Base-by-base conservation (phyloP, 345 rosid genomes). In the Eucalyptus erythrocorys region DNA sequence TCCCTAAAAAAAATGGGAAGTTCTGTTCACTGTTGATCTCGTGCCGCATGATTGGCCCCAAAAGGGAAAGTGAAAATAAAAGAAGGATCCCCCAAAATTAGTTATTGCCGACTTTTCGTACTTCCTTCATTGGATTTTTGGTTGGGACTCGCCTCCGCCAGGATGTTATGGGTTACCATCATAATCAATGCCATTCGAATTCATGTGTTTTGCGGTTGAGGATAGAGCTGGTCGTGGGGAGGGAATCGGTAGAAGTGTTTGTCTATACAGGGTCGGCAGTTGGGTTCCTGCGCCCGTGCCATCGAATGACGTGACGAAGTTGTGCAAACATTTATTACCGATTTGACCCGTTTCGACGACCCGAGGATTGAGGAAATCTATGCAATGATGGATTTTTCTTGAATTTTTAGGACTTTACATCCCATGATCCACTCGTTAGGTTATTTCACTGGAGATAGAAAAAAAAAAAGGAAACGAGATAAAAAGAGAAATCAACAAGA, bases 401-500 rank as follows among this genome's bases (percentile, higher is more conserved):
- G 13, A 55, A 55, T 55, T 55, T 10, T 21, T 12, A 24, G 30
- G 30, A 55, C 6, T 55, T 13, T 21, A 24, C 12, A 8, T 55
- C 1, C 17, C 27, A 24, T 55, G 5, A 24, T 22, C 5, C 10
- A 22, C 30, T 24, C 30, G 9, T 55, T 55, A 9, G 13, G 10
- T 24, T 55, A 24, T 4, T 55, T 55, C 61, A 10, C 30, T 55
- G 13, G 30, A 55, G 61, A 55, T 55, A 9, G 19, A 55, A 55
- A 0, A 55, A 10, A 26, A 55, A 55, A 0, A 55, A 10, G 27
- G 12, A 9, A 9, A 7, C 10, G 4, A 21, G 4, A 9, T 21
- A 19, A 4, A 10, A 8, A 24, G 13, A 55, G 5, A 21, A 10
- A 21, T 55, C 59, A 8, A 22, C 13, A 4, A 4, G 61, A 55